These are phyloP conservation scores for Cadophora sp. DNA, from an alignment of 2,329 filamentous ascomycete species.

Conservation along the genomic window DNA sequence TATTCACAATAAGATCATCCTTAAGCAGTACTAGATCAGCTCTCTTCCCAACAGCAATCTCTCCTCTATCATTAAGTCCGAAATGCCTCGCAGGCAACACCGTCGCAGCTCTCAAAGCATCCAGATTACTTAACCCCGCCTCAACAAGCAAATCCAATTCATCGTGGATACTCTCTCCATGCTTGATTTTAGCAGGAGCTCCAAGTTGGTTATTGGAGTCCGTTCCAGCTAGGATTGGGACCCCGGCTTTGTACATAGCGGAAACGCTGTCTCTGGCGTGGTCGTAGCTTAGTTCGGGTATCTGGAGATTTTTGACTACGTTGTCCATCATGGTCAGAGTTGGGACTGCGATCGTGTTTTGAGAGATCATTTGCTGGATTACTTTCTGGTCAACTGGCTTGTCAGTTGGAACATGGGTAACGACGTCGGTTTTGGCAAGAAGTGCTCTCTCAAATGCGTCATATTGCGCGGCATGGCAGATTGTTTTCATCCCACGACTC, in stretches of 20 bases:
- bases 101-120: background rate
- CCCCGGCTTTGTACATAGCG: background rate
- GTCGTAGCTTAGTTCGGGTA: background rate
- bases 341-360: too few species aligned
- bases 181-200: too few species aligned
- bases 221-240: too few species aligned
- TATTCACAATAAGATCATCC: background rate
- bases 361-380: too few species aligned
- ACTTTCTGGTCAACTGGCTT: too few species aligned
- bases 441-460: too few species aligned
- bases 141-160: slow-evolving; percentile 3
- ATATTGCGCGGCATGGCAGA: too few species aligned
- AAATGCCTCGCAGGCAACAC: background rate
- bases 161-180: background rate
- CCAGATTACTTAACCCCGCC: background rate
- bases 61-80: background rate
- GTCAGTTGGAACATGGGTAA: too few species aligned
- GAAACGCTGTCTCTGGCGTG: background rate
- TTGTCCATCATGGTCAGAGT: background rate
- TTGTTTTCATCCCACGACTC: too few species aligned
- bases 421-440: too few species aligned
- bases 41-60: background rate
- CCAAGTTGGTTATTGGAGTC: too few species aligned
- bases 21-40: background rate
- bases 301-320: background rate